These are phyloP conservation scores for Arthromyces matolae DNA, from an alignment of 768 basidiomycete species.

Conservation along the genomic window DNA sequence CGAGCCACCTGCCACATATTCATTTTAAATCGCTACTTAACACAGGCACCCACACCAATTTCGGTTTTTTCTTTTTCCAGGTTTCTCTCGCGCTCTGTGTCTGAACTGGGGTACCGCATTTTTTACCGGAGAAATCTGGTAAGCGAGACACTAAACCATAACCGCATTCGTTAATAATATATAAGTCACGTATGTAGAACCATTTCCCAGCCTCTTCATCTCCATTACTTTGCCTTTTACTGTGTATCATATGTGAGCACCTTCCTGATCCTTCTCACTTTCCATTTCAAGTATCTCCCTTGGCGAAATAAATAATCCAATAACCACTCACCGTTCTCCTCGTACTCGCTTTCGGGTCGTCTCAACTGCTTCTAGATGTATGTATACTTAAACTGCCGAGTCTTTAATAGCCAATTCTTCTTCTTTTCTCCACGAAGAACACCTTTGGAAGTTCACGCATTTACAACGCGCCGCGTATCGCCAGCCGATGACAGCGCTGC, in stretches of 20 bases:
- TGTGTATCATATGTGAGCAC: slow-evolving; percentile 3
- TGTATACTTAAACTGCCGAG: too few relatives aligned
- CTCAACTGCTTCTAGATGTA: neutral
- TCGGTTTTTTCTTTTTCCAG: slow-evolving; percentile 14
- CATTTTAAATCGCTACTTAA: too few relatives aligned
- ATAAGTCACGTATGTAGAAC: neutral
- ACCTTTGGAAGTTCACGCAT: too few relatives aligned
- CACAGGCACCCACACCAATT: too few relatives aligned
- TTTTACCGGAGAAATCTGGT: slow-evolving; percentile 16
- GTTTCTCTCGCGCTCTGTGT: neutral
- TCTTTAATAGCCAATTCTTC: too few relatives aligned
- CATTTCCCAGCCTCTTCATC: slow-evolving; percentile 5
- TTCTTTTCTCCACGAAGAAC: too few relatives aligned
- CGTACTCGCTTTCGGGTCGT: slow-evolving; percentile 2
- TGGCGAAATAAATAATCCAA: neutral
- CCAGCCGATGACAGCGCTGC: too few relatives aligned
- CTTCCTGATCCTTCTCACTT: neutral
- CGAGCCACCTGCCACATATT: too few relatives aligned
- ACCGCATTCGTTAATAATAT: too few relatives aligned
- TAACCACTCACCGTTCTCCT: slow-evolving; percentile 5
- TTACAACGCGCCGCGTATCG: too few relatives aligned
- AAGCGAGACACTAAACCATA: slow-evolving; percentile 13
- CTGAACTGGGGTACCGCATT: slow-evolving; percentile 4
- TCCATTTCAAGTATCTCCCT: slow-evolving; percentile 12
- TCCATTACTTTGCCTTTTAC: slow-evolving; percentile 4